Evolutionary conservation across 192 early-diverging fungal species (phyloP).

Genomic region (Thoreauomyces humboldtii): DNA sequence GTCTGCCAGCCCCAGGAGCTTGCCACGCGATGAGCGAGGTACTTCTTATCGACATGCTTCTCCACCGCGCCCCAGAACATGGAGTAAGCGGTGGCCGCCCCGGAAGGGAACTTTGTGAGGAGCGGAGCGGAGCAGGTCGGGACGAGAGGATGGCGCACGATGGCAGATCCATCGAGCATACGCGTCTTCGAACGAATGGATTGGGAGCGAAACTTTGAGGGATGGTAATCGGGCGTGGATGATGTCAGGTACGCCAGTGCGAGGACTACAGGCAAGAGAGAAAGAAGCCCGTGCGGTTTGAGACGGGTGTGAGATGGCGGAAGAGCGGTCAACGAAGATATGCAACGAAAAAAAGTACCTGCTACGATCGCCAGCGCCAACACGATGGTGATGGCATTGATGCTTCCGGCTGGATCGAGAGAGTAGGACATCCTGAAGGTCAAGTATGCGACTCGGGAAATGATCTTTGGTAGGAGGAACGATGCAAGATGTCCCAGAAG

Average conservation of each 20-base stretch:
- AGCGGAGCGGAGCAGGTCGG: conserved; percentile 26
- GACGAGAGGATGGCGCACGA: conserved; percentile 28
- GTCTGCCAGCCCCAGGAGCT: conserved; percentile 37
- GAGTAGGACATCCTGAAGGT: too few relatives aligned
- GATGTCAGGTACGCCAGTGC: background rate
- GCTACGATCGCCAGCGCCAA: conserved; percentile 1
- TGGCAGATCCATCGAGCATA: conserved; percentile 33
- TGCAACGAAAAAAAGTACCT: background rate
- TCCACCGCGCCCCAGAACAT: conserved; percentile 40
- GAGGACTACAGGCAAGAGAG: background rate
- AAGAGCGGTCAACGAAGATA: too few relatives aligned
- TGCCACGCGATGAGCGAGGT: conserved; percentile 33
- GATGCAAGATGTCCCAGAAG: too few relatives aligned
- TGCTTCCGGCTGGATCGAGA: too few relatives aligned
- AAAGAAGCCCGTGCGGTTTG: background rate
- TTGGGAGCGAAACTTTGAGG: conserved; percentile 19
- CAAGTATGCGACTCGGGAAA: too few relatives aligned
- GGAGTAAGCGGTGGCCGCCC: conserved; percentile 34
- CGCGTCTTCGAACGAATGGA: conserved; percentile 24
- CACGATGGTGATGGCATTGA: background rate
- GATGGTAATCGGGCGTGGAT: conserved; percentile 32
- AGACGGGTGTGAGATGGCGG: background rate
- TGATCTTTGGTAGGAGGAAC: too few relatives aligned
- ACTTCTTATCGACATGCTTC: conserved; percentile 15
- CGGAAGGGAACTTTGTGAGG: background rate